phyloP scores from a whole-genome alignment of 495 filamentous ascomycete species.

The Bacidia rubella region DNA sequence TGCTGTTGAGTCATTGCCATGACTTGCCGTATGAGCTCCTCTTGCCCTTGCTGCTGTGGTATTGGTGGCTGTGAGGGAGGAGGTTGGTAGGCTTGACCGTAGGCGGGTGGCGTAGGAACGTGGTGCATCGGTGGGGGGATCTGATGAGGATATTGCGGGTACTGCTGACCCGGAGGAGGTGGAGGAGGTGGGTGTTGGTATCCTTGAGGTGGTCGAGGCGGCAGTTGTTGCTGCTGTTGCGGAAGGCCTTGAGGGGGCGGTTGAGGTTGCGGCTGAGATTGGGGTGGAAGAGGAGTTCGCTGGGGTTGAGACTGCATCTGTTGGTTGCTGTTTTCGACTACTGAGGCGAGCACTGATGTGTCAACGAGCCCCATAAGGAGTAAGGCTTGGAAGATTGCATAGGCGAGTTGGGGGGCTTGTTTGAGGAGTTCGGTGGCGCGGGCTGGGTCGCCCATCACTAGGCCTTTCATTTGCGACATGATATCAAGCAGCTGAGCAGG shows the following conservation, averaged over 20 bases:
- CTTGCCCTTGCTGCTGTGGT: conserved; percentile 35
- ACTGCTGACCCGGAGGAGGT: conserved; percentile 8
- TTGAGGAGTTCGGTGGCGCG: conserved; percentile 78
- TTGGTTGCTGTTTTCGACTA: conserved; percentile 42
- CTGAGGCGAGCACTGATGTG: conserved; percentile 38
- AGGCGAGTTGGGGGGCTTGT: conserved; percentile 84
- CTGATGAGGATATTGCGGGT: conserved; percentile 9
- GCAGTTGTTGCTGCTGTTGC: conserved; percentile 17
- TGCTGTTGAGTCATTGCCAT: conserved; percentile 59
- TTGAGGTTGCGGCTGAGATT: conserved; percentile 11
- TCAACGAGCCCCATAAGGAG: conserved; percentile 90
- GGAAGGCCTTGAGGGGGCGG: conserved; percentile 15
- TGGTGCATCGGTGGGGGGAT: conserved; percentile 28
- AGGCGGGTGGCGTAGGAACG: conserved; percentile 44
- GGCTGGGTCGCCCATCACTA: conserved; percentile 64
- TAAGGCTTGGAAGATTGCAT: conserved; percentile 90
- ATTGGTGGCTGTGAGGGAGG: conserved; percentile 28
- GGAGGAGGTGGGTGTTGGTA: conserved; percentile 8
- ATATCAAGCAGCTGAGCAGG: conserved; percentile 88
- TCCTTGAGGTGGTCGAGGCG: conserved; percentile 3
- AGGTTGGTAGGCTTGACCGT: conserved; percentile 40
- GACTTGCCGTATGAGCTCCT: conserved; percentile 60
- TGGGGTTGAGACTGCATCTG: conserved; percentile 20
- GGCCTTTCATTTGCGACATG: conserved; percentile 82
- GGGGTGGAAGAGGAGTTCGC: conserved; percentile 15